These are phyloP conservation scores for Cladophialophora psammophila DNA, from an alignment of 2,329 filamentous ascomycete species.

Conservation along the genomic window DNA sequence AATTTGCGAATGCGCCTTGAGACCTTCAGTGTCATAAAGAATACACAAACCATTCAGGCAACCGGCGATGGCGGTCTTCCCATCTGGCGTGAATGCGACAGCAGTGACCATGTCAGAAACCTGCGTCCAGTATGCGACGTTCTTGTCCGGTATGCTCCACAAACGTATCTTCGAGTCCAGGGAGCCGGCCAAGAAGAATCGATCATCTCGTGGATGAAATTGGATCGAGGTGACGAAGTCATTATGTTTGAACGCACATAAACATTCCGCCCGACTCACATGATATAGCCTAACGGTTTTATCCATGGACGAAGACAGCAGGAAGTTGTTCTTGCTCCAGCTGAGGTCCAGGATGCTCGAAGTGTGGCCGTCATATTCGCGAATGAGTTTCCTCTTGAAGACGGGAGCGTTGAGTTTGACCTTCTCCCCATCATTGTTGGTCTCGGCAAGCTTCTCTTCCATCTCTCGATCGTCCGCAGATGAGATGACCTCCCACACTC, in stretches of 20 bases:
- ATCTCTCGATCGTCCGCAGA: slow-evolving; percentile 78
- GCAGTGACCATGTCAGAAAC: slow-evolving; percentile 90
- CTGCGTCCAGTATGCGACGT: slow-evolving; percentile 80
- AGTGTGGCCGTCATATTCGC: slow-evolving; percentile 83
- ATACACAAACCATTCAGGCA: slow-evolving; percentile 83
- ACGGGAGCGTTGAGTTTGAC: slow-evolving; percentile 86
- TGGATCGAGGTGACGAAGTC: slow-evolving; percentile 95
- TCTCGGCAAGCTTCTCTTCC: slow-evolving; percentile 74
- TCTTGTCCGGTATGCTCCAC: slow-evolving; percentile 97
- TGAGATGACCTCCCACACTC: slow-evolving; percentile 88
- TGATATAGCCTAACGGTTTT: slow-evolving; percentile 97
- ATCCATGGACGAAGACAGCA: slow-evolving; percentile 96
- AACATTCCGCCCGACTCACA: slow-evolving; percentile 79
- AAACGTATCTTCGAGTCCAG: slow-evolving; percentile 85
- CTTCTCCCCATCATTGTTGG: slow-evolving; percentile 54
- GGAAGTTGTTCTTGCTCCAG: slow-evolving; percentile 98
- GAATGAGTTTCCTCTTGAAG: slow-evolving; percentile 78
- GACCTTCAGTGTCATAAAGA: slow-evolving; percentile 90
- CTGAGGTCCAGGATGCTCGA: slow-evolving; percentile 88
- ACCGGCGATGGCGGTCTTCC: slow-evolving; percentile 86
- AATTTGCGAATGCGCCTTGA: slow-evolving; percentile 83
- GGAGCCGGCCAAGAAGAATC: slow-evolving; percentile 94
- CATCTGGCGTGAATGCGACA: slow-evolving; percentile 91
- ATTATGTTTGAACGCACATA: slow-evolving; percentile 92
- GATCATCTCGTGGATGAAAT: slow-evolving; percentile 93